These are phyloP conservation scores for Lycium ferocissimum DNA, from an alignment of 257 asterid species.

Conservation along the genomic window DNA sequence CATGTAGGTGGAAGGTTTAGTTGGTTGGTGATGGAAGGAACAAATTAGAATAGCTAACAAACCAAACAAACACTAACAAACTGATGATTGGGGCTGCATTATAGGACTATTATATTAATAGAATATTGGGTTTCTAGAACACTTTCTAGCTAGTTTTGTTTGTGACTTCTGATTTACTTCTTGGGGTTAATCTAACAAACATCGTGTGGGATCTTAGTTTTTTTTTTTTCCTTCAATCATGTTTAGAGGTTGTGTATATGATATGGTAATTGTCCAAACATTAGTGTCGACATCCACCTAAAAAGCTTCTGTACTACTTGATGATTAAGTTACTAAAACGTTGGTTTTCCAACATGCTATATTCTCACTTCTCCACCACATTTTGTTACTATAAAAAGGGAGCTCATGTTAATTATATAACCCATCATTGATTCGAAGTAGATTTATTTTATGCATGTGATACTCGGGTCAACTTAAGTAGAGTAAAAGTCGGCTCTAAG, in stretches of 20 bases:
- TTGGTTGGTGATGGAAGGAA: slow-evolving; percentile 48
- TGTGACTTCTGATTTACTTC: slow-evolving; percentile 23
- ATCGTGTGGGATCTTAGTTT: background rate
- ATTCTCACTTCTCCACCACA: background rate
- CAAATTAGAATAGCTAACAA: slow-evolving; percentile 36
- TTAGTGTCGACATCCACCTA: background rate
- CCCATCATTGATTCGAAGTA: background rate
- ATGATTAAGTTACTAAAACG: background rate
- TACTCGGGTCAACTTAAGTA: background rate
- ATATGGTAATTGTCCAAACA: background rate
- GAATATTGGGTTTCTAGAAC: slow-evolving; percentile 19
- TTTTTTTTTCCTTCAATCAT: background rate
- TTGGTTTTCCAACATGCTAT: background rate
- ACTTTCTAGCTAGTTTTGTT: slow-evolving; percentile 8
- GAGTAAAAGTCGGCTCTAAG: background rate
- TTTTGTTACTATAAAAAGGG: background rate
- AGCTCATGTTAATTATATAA: background rate
- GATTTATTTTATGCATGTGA: background rate
- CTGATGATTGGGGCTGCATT: background rate
- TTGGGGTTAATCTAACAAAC: background rate
- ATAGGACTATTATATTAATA: background rate
- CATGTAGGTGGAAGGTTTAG: slow-evolving; percentile 53
- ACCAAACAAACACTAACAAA: slow-evolving; percentile 39
- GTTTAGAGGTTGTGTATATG: background rate
- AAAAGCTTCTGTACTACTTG: background rate